Evolutionary conservation across 441 rosid genomes (phyloP).

Genomic region (Brassica balearica): DNA sequence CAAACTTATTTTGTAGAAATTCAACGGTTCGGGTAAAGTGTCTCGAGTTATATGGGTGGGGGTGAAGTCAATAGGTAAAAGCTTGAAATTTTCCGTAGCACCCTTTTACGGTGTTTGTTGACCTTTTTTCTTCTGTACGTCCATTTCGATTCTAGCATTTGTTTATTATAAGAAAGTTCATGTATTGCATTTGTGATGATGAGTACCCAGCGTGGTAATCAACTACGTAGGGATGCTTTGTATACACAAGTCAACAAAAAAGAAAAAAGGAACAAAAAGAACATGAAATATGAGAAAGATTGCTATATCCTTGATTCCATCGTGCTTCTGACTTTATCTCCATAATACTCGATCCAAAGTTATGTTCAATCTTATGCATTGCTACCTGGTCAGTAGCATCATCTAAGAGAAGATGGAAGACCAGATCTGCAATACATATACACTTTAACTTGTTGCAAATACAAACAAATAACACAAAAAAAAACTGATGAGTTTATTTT

Average conservation of each 20-base stretch:
- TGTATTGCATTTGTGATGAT: constrained; percentile 8
- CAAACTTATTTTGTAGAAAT: constrained; percentile 24
- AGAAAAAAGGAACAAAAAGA: background rate
- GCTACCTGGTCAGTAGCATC: background rate
- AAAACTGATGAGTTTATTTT: background rate
- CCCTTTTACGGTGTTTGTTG: background rate
- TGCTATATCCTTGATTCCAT: background rate
- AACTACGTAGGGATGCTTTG: background rate
- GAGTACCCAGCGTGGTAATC: background rate
- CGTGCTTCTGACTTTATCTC: background rate
- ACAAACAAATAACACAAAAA: background rate
- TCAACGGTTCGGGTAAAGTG: constrained; percentile 29
- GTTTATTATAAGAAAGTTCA: background rate
- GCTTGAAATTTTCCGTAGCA: background rate
- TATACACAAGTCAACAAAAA: background rate
- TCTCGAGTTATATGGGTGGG: background rate
- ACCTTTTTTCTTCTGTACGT: constrained; percentile 14
- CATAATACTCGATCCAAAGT: background rate
- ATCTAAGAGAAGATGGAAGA: background rate
- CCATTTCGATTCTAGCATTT: constrained; percentile 11
- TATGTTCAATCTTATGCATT: background rate
- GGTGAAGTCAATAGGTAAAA: constrained; percentile 7
- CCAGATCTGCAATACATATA: background rate
- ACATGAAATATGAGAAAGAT: background rate
- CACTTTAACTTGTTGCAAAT: background rate